Evolutionary conservation across 345 rosid genomes (phyloP).

Genomic region (Gossypium rotundifolium): DNA sequence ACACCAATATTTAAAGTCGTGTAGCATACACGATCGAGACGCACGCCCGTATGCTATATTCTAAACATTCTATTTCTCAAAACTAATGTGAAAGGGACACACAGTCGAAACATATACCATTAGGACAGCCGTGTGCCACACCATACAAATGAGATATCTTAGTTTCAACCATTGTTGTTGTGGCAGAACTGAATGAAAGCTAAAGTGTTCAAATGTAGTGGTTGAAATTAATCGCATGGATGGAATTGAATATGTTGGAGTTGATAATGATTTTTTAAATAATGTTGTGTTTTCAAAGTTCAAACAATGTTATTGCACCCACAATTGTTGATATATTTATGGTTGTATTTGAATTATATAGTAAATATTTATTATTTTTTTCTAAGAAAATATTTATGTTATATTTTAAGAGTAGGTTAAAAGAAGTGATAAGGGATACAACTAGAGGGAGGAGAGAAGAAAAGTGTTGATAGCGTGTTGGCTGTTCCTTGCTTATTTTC

Average conservation of each 20-base stretch:
- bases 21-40: no score
- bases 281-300: no score
- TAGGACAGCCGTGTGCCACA: no score
- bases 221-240: background rate
- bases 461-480: constrained; percentile 23
- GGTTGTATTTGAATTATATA: background rate
- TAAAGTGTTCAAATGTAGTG: background rate
- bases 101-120: rapidly evolving
- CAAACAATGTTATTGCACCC: no score
- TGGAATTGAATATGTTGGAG: background rate
- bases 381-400: no score
- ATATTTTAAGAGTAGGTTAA: background rate
- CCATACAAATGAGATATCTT: no score
- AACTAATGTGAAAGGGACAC: no score
- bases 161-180: background rate
- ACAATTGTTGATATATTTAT: background rate
- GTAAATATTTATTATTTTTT: background rate
- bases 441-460: constrained; percentile 24
- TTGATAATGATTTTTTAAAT: no score
- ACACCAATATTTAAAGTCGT: no score
- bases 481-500: background rate
- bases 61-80: no score
- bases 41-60: no score
- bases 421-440: background rate
- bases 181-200: background rate